Evolutionary conservation across 2,329 filamentous ascomycete genomes (phyloP).

Genomic region (Fusarium papillatum): DNA sequence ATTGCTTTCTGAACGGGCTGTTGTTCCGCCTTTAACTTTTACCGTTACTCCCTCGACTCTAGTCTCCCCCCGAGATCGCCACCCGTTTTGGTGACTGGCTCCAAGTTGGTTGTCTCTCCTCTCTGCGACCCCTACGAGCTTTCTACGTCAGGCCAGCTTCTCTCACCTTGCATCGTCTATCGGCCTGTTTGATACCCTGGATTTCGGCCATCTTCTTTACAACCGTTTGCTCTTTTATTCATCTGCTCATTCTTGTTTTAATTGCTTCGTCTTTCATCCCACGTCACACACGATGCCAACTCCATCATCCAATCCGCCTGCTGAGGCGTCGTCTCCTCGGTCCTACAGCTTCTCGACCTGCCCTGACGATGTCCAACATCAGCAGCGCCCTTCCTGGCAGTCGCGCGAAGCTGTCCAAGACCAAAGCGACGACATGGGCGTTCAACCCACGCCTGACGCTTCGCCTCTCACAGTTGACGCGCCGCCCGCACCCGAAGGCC

Average conservation of each 20-base stretch:
- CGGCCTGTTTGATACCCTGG: slow-evolving; percentile 33
- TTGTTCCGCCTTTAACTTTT: slow-evolving; percentile 31
- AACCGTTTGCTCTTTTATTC: slow-evolving; percentile 1
- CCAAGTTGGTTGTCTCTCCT: slow-evolving; percentile 31
- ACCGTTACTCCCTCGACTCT: slow-evolving; percentile 14
- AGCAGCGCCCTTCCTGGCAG: slow-evolving; percentile 42
- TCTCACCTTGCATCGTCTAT: slow-evolving; percentile 29
- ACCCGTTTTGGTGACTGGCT: slow-evolving; percentile 40
- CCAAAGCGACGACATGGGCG: slow-evolving; percentile 33
- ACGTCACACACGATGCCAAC: slow-evolving; percentile 57
- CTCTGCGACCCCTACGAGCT: slow-evolving; percentile 34
- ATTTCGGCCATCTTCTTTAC: slow-evolving; percentile 11
- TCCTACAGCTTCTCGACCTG: slow-evolving; percentile 57
- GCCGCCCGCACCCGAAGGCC: slow-evolving; percentile 34
- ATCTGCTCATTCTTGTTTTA: slow-evolving; percentile 10
- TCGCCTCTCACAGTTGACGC: slow-evolving; percentile 39
- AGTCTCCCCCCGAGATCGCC: slow-evolving; percentile 42
- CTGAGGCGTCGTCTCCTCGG: slow-evolving; percentile 53
- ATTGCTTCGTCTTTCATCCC: slow-evolving; percentile 21
- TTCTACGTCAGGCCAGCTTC: slow-evolving; percentile 30
- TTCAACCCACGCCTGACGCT: slow-evolving; percentile 34
- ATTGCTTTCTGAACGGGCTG: slow-evolving; percentile 36
- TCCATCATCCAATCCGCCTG: slow-evolving; percentile 58
- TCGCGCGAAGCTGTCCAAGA: slow-evolving; percentile 36
- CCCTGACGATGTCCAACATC: slow-evolving; percentile 56